Conservation (phyloP, 1,284 basidiomycete genomes). For the Thelephora terrestris region DNA sequence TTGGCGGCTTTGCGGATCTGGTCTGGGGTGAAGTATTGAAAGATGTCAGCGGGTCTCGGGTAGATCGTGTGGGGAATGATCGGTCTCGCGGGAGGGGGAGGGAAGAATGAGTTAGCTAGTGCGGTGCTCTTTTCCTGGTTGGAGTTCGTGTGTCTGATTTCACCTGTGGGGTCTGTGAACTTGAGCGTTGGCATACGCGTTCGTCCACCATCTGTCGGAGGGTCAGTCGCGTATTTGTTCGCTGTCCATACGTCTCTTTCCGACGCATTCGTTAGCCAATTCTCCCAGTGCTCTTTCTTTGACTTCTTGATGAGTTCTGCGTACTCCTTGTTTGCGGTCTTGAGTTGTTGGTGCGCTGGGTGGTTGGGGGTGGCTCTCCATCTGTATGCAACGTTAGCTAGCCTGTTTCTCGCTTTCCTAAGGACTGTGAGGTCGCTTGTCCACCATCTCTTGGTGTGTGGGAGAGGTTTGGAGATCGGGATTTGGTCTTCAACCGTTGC, state of each 20-base stretch:
- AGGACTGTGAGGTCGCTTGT: conserved; percentile 14
- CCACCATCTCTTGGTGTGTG: conserved; percentile 21
- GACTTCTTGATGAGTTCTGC: conserved; percentile 13
- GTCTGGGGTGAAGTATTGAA: conserved; percentile 12
- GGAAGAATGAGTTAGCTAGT: conserved; percentile 24
- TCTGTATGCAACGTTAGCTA: conserved; percentile 10
- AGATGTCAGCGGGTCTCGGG: conserved; percentile 15
- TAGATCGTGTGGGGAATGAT: conserved; percentile 10
- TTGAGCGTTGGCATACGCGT: conserved; percentile 23
- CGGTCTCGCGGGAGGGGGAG: conserved; percentile 10
- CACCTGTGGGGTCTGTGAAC: conserved; percentile 1
- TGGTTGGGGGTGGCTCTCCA: conserved; percentile 13
- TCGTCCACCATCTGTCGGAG: conserved; percentile 21
- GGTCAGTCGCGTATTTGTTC: conserved; percentile 19
- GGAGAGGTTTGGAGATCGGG: conserved; percentile 10
- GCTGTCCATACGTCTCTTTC: conserved; percentile 23
- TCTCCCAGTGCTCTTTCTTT: conserved; percentile 26
- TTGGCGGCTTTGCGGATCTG: conserved; percentile 13
- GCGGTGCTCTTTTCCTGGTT: no score
- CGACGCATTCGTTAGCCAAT: conserved; percentile 23
- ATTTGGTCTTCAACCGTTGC: conserved; percentile 13
- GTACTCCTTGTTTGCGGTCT: conserved; percentile 17
- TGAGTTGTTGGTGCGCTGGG: conserved; percentile 15
- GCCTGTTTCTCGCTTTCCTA: conserved; percentile 8
- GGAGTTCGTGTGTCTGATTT: conserved; percentile 1